These are phyloP conservation scores for Coniochaeta sp. DNA, from an alignment of 2,329 filamentous ascomycete species.

Conservation along the genomic window DNA sequence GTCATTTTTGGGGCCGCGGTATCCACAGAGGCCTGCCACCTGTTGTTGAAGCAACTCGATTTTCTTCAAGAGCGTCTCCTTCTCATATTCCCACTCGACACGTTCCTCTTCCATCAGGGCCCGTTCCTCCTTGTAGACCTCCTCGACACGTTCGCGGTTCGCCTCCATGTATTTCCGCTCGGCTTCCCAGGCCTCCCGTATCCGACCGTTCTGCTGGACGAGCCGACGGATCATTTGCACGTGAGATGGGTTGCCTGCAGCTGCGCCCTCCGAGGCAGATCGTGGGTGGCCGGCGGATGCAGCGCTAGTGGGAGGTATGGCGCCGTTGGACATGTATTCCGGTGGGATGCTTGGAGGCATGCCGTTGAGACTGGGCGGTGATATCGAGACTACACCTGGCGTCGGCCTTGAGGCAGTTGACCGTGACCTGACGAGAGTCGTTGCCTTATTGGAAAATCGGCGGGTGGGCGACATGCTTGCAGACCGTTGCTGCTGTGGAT, in stretches of 20 bases:
- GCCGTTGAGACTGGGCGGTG: neutral
- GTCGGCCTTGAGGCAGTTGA: neutral
- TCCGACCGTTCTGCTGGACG: conserved; percentile 33
- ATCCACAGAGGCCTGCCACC: conserved; percentile 11
- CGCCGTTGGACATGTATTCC: conserved; percentile 1
- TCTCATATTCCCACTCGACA: conserved; percentile 38
- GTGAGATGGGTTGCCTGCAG: conserved; percentile 19
- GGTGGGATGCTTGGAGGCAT: neutral
- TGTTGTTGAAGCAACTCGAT: conserved; percentile 33
- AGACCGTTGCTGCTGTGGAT: conserved; percentile 14
- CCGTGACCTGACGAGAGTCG: neutral
- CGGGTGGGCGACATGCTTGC: conserved; percentile 24
- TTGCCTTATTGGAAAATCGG: conserved; percentile 1
- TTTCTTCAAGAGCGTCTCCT: conserved; percentile 30
- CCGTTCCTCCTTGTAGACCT: conserved; percentile 49
- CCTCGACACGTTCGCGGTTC: conserved; percentile 44
- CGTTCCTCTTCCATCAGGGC: conserved; percentile 46
- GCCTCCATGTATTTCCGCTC: conserved; percentile 48
- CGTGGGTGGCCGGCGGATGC: conserved; percentile 17
- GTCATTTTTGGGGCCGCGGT: conserved; percentile 4
- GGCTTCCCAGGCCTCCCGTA: conserved; percentile 44
- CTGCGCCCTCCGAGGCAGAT: conserved; percentile 19
- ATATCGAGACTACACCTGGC: neutral
- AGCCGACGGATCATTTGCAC: conserved; percentile 31
- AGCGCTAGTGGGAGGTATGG: conserved; percentile 5